Conservation (phyloP, 495 filamentous ascomycete genomes). For the Podospora pseudoanserina region DNA sequence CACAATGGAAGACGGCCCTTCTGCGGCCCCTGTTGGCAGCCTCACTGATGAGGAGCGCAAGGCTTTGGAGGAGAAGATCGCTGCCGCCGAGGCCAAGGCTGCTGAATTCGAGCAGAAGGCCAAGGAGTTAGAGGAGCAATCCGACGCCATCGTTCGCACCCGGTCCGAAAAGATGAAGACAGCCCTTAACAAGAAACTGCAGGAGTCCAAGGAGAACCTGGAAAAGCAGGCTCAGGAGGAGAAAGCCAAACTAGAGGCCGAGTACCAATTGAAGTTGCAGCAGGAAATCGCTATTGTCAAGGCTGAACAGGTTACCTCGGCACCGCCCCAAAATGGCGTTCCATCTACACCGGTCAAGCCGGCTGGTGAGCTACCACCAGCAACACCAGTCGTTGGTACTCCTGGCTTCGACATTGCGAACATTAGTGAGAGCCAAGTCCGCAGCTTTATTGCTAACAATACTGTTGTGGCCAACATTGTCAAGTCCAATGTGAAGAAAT, state of each 20-base stretch:
- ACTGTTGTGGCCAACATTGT: slow-evolving; percentile 62
- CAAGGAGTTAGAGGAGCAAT: slow-evolving; percentile 50
- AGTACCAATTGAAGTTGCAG: slow-evolving; percentile 62
- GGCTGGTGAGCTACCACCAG: slow-evolving; percentile 25
- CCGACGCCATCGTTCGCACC: slow-evolving; percentile 55
- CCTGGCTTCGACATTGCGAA: slow-evolving; percentile 36
- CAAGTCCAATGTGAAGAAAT: slow-evolving; percentile 60
- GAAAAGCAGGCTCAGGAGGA: slow-evolving; percentile 47
- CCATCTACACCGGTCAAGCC: slow-evolving; percentile 40
- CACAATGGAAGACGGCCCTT: slow-evolving; percentile 34
- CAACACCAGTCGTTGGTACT: slow-evolving; percentile 33
- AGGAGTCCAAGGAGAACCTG: slow-evolving; percentile 52
- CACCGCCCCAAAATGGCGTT: slow-evolving; percentile 29
- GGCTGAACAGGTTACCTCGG: slow-evolving; percentile 42
- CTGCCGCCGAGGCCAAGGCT: slow-evolving; percentile 44
- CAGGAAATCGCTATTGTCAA: slow-evolving; percentile 57
- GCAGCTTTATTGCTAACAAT: slow-evolving; percentile 62
- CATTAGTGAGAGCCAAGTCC: slow-evolving; percentile 59
- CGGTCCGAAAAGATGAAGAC: slow-evolving; percentile 71
- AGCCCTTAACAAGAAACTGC: slow-evolving; percentile 64
- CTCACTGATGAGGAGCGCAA: slow-evolving; percentile 52
- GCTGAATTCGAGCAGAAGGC: slow-evolving; percentile 56
- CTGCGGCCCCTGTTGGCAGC: slow-evolving; percentile 15
- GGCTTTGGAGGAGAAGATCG: slow-evolving; percentile 47
- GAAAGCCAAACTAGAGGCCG: slow-evolving; percentile 55